These are phyloP conservation scores for Psilocybe mexicana DNA, from an alignment of 1,284 basidiomycete species.

Conservation along the genomic window DNA sequence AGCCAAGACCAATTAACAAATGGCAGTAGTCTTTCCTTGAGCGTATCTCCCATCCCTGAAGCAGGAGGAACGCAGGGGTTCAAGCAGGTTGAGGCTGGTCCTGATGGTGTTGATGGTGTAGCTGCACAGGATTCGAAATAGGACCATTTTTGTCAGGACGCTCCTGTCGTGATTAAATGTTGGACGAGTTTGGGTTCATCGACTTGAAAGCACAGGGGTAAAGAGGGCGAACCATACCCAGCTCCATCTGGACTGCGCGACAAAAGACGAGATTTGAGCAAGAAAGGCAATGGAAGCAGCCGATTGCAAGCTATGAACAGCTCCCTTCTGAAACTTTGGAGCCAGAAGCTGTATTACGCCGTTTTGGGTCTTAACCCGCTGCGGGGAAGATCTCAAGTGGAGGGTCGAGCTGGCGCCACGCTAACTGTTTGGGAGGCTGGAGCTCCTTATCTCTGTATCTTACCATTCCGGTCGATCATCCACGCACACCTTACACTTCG, in stretches of 20 bases:
- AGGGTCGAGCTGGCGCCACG: not conserved
- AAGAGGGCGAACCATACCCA: not conserved
- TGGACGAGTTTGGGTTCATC: not conserved
- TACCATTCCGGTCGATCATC: not conserved
- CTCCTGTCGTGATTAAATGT: not conserved
- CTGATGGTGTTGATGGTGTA: conserved; percentile 1
- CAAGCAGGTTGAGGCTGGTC: conserved; percentile 16
- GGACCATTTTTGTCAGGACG: not conserved
- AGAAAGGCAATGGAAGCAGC: not conserved
- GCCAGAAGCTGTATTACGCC: not conserved
- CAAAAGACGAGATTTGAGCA: not conserved
- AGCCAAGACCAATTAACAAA: conserved; percentile 18
- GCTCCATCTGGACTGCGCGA: not conserved
- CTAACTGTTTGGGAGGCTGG: not conserved
- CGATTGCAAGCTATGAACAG: not conserved
- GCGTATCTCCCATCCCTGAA: conserved; percentile 12
- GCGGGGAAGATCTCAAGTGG: not conserved
- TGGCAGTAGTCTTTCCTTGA: conserved; percentile 18
- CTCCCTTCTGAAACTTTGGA: not conserved
- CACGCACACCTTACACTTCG: not conserved
- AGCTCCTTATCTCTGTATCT: not conserved
- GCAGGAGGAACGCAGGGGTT: conserved; percentile 13
- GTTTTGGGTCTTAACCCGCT: not conserved
- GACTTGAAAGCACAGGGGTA: not conserved
- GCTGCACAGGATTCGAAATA: conserved; percentile 7